Percentiles rank a stretch among this genome's conserved stretches.
Conservation (phyloP, 1,284 basidiomycete genomes). For the Malassezia caprae region DNA sequence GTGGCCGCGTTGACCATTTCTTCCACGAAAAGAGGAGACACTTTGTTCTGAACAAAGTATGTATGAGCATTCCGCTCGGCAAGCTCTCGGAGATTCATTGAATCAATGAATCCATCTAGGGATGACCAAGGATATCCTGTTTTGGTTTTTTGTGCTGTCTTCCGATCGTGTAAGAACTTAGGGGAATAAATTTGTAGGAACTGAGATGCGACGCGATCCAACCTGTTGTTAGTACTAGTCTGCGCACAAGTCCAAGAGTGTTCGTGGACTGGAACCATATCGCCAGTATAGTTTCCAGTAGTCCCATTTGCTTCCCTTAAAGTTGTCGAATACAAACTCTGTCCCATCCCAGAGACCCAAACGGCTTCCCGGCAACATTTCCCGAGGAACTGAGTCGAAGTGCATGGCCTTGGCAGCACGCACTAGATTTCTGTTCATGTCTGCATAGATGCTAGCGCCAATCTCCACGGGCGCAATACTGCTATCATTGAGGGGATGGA, state of each 20-base stretch:
- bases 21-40: conserved; percentile 49
- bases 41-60: conserved; percentile 22
- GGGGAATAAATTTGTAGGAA: conserved; percentile 59
- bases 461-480: conserved; percentile 58
- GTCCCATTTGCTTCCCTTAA: conserved; percentile 39
- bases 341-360: conserved; percentile 67
- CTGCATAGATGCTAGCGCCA: conserved; percentile 79
- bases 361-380: conserved; percentile 12
- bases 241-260: conserved; percentile 48
- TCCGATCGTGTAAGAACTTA: conserved; percentile 52
- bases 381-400: conserved; percentile 15
- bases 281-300: conserved; percentile 53
- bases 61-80: conserved; percentile 37
- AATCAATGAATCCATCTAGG: conserved; percentile 55
- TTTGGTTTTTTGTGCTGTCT: not conserved
- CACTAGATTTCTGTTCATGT: conserved; percentile 61
- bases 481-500: conserved; percentile 65
- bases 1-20: conserved; percentile 77
- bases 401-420: conserved; percentile 23
- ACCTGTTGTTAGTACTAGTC: conserved; percentile 50
- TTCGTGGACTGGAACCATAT: conserved; percentile 66
- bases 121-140: conserved; percentile 55
- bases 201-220: conserved; percentile 48
- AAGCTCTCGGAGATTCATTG: conserved; percentile 53
- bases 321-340: conserved; percentile 37